These are phyloP conservation scores for Neonectria hederae DNA, from an alignment of 2,329 filamentous ascomycete species.

Conservation along the genomic window DNA sequence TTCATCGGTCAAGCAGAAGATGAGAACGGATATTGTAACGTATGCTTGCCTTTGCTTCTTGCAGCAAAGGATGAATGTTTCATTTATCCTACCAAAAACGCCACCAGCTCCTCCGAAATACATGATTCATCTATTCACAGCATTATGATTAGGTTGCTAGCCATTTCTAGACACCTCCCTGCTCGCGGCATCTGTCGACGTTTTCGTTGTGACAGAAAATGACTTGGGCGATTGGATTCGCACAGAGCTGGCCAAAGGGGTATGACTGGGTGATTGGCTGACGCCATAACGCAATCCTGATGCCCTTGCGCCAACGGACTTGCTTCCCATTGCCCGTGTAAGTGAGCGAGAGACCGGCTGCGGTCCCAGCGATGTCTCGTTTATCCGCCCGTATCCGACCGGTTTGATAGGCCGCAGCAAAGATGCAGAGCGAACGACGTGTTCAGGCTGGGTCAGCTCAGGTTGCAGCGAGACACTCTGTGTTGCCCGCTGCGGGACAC, in stretches of 20 bases:
- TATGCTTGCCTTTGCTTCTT: not conserved
- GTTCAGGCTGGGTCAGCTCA: constrained; percentile 11
- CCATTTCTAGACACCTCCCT: not conserved
- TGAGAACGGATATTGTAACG: not conserved
- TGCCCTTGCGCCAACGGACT: constrained; percentile 33
- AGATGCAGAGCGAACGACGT: not conserved
- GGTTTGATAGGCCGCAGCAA: constrained; percentile 19
- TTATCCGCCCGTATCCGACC: constrained; percentile 21
- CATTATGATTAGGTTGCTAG: constrained; percentile 18
- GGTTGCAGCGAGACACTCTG: not conserved
- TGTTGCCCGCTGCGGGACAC: constrained; percentile 13
- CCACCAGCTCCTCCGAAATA: constrained; percentile 26
- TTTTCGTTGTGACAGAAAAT: constrained; percentile 27
- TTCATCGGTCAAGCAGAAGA: not conserved
- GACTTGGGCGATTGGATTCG: constrained; percentile 38
- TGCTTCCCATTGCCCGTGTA: constrained; percentile 23
- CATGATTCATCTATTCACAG: constrained; percentile 22
- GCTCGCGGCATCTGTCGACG: constrained; percentile 13
- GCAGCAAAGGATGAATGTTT: not conserved
- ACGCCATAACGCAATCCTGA: constrained; percentile 25
- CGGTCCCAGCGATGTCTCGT: constrained; percentile 18
- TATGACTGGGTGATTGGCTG: constrained; percentile 20
- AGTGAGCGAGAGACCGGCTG: constrained; percentile 22
- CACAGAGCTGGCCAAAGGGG: constrained; percentile 35
- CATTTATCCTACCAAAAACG: constrained; percentile 30